These are phyloP conservation scores for Trametes meyenii DNA, from an alignment of 768 basidiomycete species.

Conservation along the genomic window DNA sequence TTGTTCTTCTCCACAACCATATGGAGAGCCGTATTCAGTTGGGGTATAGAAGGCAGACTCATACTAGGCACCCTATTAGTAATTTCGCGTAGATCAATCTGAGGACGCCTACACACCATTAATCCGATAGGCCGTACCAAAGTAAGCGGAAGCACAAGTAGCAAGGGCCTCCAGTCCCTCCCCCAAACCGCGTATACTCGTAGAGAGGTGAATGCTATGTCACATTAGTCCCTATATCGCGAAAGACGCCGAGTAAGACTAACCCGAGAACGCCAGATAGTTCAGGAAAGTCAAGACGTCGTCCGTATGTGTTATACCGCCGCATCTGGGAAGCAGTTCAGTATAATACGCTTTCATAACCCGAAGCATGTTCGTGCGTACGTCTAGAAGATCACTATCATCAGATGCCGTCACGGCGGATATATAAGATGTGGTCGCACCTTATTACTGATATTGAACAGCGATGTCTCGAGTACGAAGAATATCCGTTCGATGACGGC, in stretches of 20 bases:
- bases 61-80: background rate
- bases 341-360: no score
- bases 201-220: conserved; percentile 4
- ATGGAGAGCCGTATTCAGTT: conserved; percentile 16
- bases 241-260: background rate
- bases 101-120: conserved; percentile 14
- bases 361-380: background rate
- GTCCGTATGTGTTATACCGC: background rate
- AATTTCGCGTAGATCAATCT: background rate
- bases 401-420: background rate
- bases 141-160: conserved; percentile 12
- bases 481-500: conserved; percentile 6
- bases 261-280: conserved; percentile 1
- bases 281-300: conserved; percentile 3
- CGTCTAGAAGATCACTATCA: no score
- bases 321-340: background rate
- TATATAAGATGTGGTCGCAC: background rate
- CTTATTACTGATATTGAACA: background rate
- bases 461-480: conserved; percentile 1
- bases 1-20: conserved; percentile 15
- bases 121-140: conserved; percentile 9
- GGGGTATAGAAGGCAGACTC: conserved; percentile 7
- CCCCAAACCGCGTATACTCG: conserved; percentile 25
- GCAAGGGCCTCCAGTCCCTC: conserved; percentile 20
- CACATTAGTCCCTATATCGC: background rate